Evolutionary conservation across 2,329 filamentous ascomycete genomes (phyloP), one percentile per base, ranked within the genome.

Genomic region (Aquanectria penicillioides): DNA sequence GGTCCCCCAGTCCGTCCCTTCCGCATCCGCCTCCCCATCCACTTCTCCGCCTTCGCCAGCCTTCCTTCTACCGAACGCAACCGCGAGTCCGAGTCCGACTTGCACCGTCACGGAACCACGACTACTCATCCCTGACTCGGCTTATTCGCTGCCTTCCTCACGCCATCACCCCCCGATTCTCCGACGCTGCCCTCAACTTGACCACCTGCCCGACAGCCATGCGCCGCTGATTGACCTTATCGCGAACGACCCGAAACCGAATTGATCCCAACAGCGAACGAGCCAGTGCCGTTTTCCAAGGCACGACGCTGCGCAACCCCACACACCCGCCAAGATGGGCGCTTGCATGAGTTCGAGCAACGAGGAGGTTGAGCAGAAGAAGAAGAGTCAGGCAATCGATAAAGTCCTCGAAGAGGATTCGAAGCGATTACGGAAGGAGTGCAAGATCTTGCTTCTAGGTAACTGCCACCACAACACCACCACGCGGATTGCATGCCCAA

Each of bases 361-460:
- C 75, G 93, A 93, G 75, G 93, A 96, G 81, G 87, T 85, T 75
- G 93, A 97, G 75, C 89, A 93, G 84, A 97, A 95, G 86, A 97
- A 98, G 84, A 89, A 91, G 78, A 97, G 93, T 78, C 93, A 97
- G 80, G 90, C 90, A 77, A 99, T 99, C 74, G 95, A 99, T 80
- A 91, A 91, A 78, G 90, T 87, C 71, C 84, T 99, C 62, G 94
- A 98, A 76, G 94, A 98, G 75, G 95, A 99, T 77, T 96, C 93
- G 49, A 93, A 92, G 77, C 87, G 91, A 76, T 83, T 98, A 82
- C 89, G 94, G 76, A 87, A 93, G 82, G 95, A 99, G 90, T 98
- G 95, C 92, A 99, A 99, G 81, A 98, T 99, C 69, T 80, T 99
- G 61, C 83, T 99, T 52, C 83, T 99, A 70, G 95, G 95, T 98